phyloP scores from a whole-genome alignment of 495 filamentous ascomycete genomes.

The Cairneyella variabilis region DNA sequence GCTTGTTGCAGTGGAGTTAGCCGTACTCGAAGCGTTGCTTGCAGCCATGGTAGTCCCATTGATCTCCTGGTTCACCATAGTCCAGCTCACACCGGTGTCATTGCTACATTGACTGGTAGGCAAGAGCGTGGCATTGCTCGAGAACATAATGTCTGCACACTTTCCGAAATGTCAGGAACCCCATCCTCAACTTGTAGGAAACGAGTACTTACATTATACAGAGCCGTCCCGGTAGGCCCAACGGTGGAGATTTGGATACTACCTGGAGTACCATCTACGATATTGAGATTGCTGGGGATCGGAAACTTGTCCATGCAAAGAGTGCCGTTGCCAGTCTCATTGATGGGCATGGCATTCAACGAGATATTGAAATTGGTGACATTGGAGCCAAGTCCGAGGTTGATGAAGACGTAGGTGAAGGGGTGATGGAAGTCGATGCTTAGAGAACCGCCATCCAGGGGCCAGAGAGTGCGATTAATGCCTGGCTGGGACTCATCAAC shows the following conservation, averaged over 20 bases:
- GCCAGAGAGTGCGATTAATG: slow-evolving; percentile 59
- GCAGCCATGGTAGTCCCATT: too few species aligned
- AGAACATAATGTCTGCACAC: too few species aligned
- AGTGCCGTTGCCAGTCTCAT: slow-evolving; percentile 57
- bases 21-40: too few species aligned
- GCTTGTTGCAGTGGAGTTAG: too few species aligned
- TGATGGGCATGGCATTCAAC: slow-evolving; percentile 46
- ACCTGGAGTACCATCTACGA: slow-evolving; percentile 46
- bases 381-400: slow-evolving; percentile 56
- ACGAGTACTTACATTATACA: slow-evolving; percentile 51
- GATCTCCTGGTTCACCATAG: too few species aligned
- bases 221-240: slow-evolving; percentile 38
- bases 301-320: slow-evolving; percentile 51
- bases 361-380: slow-evolving; percentile 58
- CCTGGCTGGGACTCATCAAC: slow-evolving; percentile 38
- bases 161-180: too few species aligned
- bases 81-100: too few species aligned
- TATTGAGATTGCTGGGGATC: slow-evolving; percentile 37
- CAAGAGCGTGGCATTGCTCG: too few species aligned
- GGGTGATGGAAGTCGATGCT: slow-evolving; percentile 46
- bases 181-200: too few species aligned
- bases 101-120: too few species aligned
- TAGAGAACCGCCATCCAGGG: slow-evolving; percentile 51
- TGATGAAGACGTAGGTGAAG: slow-evolving; percentile 57
- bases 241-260: slow-evolving; percentile 57